Evolutionary conservation across 164 flowering plant species (phyloP).

Genomic region (Cinnamomum micranthum): DNA sequence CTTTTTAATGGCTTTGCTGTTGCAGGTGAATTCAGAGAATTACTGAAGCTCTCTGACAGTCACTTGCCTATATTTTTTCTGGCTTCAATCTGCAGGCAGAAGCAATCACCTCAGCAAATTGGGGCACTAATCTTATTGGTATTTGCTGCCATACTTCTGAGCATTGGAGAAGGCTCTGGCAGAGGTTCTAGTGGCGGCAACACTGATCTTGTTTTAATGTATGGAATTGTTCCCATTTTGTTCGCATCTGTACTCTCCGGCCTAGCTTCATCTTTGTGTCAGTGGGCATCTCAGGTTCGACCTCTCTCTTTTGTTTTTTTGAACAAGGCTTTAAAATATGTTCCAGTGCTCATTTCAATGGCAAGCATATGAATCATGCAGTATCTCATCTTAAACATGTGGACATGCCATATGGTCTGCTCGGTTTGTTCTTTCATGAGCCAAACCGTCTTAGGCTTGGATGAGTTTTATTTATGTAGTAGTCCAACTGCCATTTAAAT

Average conservation of each 20-base stretch:
- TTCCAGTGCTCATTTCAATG: not conserved
- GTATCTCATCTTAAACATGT: no score
- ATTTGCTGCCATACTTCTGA: slow-evolving; percentile 82
- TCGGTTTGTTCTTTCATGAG: no score
- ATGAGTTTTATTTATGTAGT: no score
- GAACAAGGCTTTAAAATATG: not conserved
- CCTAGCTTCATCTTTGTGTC: slow-evolving; percentile 91
- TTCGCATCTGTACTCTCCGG: slow-evolving; percentile 99
- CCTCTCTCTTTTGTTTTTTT: not conserved
- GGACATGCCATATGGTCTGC: no score
- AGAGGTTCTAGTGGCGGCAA: slow-evolving; percentile 50
- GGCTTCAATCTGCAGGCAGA: slow-evolving; percentile 51
- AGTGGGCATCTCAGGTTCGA: slow-evolving; percentile 98
- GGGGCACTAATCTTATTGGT: slow-evolving; percentile 89
- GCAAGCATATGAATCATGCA: no score
- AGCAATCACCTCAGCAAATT: slow-evolving; percentile 80
- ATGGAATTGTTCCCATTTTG: slow-evolving; percentile 91
- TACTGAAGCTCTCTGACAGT: slow-evolving; percentile 9
- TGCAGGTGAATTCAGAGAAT: slow-evolving; percentile 10
- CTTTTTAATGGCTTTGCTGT: slow-evolving; percentile 8
- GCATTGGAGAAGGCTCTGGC: slow-evolving; percentile 92
- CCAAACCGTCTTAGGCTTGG: no score
- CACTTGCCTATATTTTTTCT: slow-evolving; percentile 11
- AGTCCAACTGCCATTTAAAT: not conserved
- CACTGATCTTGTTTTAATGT: slow-evolving; percentile 59